These are phyloP conservation scores for Stentor coeruleus DNA, from an alignment of 73 alveolate genomes.

Conservation along the genomic window DNA sequence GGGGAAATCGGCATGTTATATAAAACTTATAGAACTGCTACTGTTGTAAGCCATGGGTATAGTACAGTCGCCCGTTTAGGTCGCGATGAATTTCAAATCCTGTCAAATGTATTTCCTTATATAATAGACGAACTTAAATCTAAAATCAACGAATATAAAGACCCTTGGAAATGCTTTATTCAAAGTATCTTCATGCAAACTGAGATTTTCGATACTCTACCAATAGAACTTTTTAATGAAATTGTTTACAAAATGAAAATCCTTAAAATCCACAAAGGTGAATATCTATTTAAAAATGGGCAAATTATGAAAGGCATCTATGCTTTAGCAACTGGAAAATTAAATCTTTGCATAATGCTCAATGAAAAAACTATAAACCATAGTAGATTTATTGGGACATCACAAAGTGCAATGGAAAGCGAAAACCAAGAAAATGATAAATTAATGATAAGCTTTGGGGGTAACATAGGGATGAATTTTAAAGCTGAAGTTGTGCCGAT, in stretches of 20 bases:
- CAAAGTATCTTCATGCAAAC: background rate
- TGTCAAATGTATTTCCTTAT: background rate
- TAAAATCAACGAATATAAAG: background rate
- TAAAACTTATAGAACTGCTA: slow-evolving; percentile 48
- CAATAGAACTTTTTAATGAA: background rate
- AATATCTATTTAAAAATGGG: slow-evolving; percentile 12
- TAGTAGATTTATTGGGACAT: no score
- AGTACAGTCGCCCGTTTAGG: slow-evolving; percentile 31
- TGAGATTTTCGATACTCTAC: background rate
- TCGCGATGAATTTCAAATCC: slow-evolving; percentile 17
- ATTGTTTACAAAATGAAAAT: slow-evolving; percentile 5
- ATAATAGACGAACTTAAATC: background rate
- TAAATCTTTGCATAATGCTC: background rate
- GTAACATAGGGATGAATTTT: background rate
- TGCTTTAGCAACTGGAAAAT: slow-evolving; percentile 1
- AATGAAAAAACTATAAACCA: slow-evolving; percentile 1
- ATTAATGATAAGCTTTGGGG: no score
- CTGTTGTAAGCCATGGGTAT: slow-evolving; percentile 31
- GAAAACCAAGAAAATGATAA: background rate
- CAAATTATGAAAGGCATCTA: background rate
- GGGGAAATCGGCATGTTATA: slow-evolving; percentile 50
- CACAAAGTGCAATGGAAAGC: background rate
- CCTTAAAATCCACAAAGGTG: background rate
- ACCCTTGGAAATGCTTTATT: slow-evolving; percentile 21
- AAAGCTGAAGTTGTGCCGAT: slow-evolving; percentile 10